These are phyloP conservation scores for Aspergillus niger DNA, from an alignment of 2,329 filamentous ascomycete species.

Conservation along the genomic window DNA sequence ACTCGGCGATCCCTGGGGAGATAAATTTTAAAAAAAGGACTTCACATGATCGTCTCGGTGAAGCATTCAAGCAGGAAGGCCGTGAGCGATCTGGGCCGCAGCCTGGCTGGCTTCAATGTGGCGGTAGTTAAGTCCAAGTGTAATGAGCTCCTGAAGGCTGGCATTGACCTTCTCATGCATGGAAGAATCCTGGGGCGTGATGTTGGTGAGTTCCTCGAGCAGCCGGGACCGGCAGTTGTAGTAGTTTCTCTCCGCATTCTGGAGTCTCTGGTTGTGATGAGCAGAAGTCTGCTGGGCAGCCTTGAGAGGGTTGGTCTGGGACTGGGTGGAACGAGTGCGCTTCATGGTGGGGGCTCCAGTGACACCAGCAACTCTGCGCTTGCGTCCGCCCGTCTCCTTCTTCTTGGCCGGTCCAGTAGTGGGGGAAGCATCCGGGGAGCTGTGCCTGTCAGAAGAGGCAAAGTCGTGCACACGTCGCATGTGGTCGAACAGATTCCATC, in stretches of 20 bases:
- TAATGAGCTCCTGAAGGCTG: slow-evolving; percentile 47
- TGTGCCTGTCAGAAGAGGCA: slow-evolving; percentile 46
- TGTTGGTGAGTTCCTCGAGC: slow-evolving; percentile 41
- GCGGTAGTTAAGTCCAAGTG: slow-evolving; percentile 46
- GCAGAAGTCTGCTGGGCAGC: slow-evolving; percentile 34
- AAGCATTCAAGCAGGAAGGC: slow-evolving; percentile 36
- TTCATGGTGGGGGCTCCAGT: slow-evolving; percentile 45
- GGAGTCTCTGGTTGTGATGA: slow-evolving; percentile 43
- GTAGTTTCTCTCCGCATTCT: slow-evolving; percentile 46
- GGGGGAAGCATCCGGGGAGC: slow-evolving; percentile 44
- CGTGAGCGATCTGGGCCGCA: slow-evolving; percentile 37
- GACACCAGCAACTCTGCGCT: slow-evolving; percentile 42
- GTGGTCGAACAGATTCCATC: slow-evolving; percentile 96
- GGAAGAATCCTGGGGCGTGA: slow-evolving; percentile 43
- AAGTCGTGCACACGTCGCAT: slow-evolving; percentile 89
- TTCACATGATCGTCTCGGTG: background rate
- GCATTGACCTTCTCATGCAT: slow-evolving; percentile 49
- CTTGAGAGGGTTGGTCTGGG: slow-evolving; percentile 39
- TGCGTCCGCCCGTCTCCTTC: slow-evolving; percentile 43
- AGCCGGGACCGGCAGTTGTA: slow-evolving; percentile 44
- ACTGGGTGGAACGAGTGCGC: slow-evolving; percentile 43
- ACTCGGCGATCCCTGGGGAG: background rate
- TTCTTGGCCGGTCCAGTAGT: slow-evolving; percentile 38
- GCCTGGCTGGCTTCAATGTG: slow-evolving; percentile 46
- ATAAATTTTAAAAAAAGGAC: background rate